Evolutionary conservation across 1,284 basidiomycete species (phyloP).

Genomic region (Earliella scabrosa): DNA sequence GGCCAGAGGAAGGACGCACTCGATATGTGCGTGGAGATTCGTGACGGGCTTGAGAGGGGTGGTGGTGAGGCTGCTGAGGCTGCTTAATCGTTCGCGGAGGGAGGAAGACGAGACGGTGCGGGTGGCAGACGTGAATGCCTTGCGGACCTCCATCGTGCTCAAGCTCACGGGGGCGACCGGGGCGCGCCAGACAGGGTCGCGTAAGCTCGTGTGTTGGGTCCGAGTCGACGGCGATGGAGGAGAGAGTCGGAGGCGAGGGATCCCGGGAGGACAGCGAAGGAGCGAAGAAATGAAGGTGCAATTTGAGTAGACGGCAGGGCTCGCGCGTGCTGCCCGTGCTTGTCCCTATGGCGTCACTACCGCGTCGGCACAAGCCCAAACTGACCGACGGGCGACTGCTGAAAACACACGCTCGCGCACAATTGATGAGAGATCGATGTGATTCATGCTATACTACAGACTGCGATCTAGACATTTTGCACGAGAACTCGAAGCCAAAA

Average conservation of each 20-base stretch:
- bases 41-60: slow-evolving; percentile 62
- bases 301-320: neutral
- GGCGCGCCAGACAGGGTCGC: neutral
- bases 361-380: neutral
- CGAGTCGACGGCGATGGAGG: no score
- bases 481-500: slow-evolving; percentile 12
- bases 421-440: no score
- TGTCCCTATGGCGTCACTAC: slow-evolving; percentile 20
- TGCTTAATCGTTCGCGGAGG: slow-evolving; percentile 63
- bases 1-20: slow-evolving; percentile 49
- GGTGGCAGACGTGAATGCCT: slow-evolving; percentile 35
- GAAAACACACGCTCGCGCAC: slow-evolving; percentile 6
- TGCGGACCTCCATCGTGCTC: slow-evolving; percentile 34
- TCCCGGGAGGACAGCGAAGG: neutral
- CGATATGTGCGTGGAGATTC: slow-evolving; percentile 65
- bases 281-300: neutral
- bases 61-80: slow-evolving; percentile 53
- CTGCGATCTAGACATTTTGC: slow-evolving; percentile 25
- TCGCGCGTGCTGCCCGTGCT: neutral
- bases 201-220: neutral
- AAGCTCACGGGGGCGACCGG: neutral
- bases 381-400: neutral
- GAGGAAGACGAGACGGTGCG: slow-evolving; percentile 39
- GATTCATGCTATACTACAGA: slow-evolving; percentile 26
- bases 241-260: neutral